These are phyloP conservation scores for Favolaschia claudopus DNA, from an alignment of 768 basidiomycete genomes.

Conservation along the genomic window DNA sequence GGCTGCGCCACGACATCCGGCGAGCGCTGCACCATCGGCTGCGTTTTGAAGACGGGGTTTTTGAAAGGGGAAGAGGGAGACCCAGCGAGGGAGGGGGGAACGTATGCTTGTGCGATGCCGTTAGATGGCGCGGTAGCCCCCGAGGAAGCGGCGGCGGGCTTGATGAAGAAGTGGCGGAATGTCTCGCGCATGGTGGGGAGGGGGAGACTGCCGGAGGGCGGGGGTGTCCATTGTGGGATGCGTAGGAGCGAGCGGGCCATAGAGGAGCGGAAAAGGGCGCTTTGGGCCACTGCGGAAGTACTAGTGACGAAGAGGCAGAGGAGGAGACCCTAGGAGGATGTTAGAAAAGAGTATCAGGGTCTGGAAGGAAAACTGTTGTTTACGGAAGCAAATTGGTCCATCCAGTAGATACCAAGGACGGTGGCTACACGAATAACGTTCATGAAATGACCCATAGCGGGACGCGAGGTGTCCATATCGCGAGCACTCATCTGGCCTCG, in stretches of 20 bases:
- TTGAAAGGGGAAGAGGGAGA: too few relatives aligned
- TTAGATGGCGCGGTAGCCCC: not conserved
- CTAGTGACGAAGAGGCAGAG: slow-evolving; percentile 51
- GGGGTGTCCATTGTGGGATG: slow-evolving; percentile 43
- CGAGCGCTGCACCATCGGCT: not conserved
- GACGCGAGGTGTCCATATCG: slow-evolving; percentile 61
- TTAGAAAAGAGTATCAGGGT: not conserved
- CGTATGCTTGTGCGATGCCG: not conserved
- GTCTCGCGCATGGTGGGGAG: slow-evolving; percentile 37
- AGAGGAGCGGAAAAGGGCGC: slow-evolving; percentile 51
- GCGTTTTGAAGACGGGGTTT: not conserved
- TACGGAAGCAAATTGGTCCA: slow-evolving; percentile 70
- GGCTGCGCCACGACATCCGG: slow-evolving; percentile 7
- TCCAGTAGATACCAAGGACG: slow-evolving; percentile 54
- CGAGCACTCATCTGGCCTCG: slow-evolving; percentile 51
- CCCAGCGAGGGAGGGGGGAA: too few relatives aligned
- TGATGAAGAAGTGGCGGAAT: not conserved
- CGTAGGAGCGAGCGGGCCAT: slow-evolving; percentile 47
- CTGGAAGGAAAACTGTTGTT: slow-evolving; percentile 33
- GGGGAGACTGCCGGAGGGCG: slow-evolving; percentile 34
- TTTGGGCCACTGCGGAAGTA: slow-evolving; percentile 57
- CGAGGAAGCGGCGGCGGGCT: not conserved
- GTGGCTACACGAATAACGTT: slow-evolving; percentile 71
- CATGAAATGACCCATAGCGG: slow-evolving; percentile 70
- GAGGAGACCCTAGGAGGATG: slow-evolving; percentile 46